Evolutionary conservation across 164 flowering plant genomes (phyloP).

Genomic region (Piper longum): DNA sequence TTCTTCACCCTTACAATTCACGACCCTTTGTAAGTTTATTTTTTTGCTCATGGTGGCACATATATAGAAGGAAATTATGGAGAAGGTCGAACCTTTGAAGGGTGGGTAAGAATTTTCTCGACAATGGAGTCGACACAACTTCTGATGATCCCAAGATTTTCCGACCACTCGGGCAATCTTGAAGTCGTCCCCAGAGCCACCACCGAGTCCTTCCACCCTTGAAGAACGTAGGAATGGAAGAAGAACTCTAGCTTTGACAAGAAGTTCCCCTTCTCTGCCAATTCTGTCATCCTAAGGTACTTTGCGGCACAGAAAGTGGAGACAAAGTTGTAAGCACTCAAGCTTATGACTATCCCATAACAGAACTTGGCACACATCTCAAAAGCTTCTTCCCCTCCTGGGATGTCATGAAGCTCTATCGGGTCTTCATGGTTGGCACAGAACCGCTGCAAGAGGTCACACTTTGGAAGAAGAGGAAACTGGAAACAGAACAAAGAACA

Average conservation of each 20-base stretch:
- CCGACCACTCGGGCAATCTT: conserved; percentile 50
- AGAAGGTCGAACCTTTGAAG: conserved; percentile 37
- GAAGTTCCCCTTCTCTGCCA: conserved; percentile 57
- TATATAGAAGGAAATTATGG: background rate
- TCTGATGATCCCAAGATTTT: conserved; percentile 55
- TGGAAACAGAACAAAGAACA: conserved; percentile 18
- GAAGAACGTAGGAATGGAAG: conserved; percentile 67
- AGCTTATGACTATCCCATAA: conserved; percentile 63
- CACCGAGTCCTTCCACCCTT: conserved; percentile 89
- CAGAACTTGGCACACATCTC: conserved; percentile 89
- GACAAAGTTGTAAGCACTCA: conserved; percentile 66
- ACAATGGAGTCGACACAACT: conserved; percentile 66
- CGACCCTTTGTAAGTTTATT: too few species aligned
- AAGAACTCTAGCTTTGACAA: conserved; percentile 58
- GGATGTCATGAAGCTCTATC: conserved; percentile 58
- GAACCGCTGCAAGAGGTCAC: conserved; percentile 58
- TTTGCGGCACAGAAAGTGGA: conserved; percentile 69
- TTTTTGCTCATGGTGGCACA: too few species aligned
- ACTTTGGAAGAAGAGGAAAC: conserved; percentile 64
- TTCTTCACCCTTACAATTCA: background rate
- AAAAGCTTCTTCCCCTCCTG: conserved; percentile 83
- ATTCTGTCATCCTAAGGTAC: conserved; percentile 72
- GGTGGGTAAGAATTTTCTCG: conserved; percentile 56
- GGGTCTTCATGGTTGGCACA: conserved; percentile 18
- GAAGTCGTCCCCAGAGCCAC: conserved; percentile 38